Base-by-base conservation (phyloP, 2,329 filamentous ascomycete genomes). In the Rosellinia necatrix region DNA sequence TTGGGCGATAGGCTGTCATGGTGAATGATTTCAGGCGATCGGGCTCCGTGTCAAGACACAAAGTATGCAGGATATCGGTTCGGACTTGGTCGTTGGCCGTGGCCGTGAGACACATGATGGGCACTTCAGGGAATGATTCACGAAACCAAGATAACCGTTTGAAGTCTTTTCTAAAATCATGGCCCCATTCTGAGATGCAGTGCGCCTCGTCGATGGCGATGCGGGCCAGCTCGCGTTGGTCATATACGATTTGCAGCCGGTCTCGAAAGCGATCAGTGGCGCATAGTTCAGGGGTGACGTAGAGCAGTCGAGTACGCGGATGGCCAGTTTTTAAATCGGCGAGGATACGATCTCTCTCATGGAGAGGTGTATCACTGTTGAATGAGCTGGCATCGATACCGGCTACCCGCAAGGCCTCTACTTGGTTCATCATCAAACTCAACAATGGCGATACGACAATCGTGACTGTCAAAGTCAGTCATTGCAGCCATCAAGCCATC, bases 101-200 rank as follows among this genome's bases (percentile, higher is more conserved):
- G 0, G 93, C 93, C 0, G 93, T 97, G 12, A 96, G 82, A 61
- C 92, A 96, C 72, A 94, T 96, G 59, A 97, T 89, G 4, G 93
- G 92, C 0, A 97, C 90, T 53, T 89, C 82, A 0, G 92, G 90
- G 62, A 94, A 92, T 5, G 86, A 86, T 44, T 85, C 81, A 64
- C 90, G 88, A 76, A 97, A 94, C 86, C 91, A 97, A 2, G 84
- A 87, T 6, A 97, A 81, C 17, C 88, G 84, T 69, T 94, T 92
- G 74, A 96, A 97, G 54, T 92, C 90, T 30, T 88, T 90, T n/a
- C 93, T 88, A 70, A 97, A 97, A 72, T 97, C 93, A 71, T 97
- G 92, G 1, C 93, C 93, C 93, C 93, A 97, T 85, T 97, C 92
- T 21, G 91, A 96, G 64, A 97, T 96, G 72, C 93, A 97, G 72